A percentile compares a stretch with the other conserved stretches of the same genome.
Conservation (phyloP, 129 eudicot species). For the Helichrysum umbraculigerum region DNA sequence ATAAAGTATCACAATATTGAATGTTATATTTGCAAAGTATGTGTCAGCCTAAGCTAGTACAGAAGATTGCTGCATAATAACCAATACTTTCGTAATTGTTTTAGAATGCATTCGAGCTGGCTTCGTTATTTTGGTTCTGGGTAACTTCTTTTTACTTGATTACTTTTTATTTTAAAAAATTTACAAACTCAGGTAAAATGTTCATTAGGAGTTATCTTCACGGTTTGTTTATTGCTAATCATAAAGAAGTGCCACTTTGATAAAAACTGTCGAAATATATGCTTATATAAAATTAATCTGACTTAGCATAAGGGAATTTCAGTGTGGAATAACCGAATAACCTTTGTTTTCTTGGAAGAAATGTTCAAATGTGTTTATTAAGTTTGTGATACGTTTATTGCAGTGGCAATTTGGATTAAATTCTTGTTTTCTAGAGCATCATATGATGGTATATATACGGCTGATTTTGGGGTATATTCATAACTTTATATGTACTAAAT, state of each 20-base stretch:
- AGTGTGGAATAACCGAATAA: background rate
- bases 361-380: background rate
- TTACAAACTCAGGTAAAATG: background rate
- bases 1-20: background rate
- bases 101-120: slow-evolving; percentile 89
- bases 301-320: background rate
- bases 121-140: slow-evolving; percentile 91
- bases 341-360: background rate
- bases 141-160: slow-evolving; percentile 38
- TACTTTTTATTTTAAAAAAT: background rate
- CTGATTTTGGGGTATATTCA: slow-evolving; percentile 54
- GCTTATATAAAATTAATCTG: background rate
- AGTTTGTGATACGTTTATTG: slow-evolving; percentile 15
- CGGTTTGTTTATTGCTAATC: background rate
- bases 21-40: background rate
- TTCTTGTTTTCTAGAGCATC: slow-evolving; percentile 73
- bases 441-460: slow-evolving; percentile 58
- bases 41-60: background rate
- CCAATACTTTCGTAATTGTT: slow-evolving; percentile 7
- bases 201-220: background rate
- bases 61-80: background rate
- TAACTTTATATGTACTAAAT: background rate
- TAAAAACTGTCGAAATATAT: background rate
- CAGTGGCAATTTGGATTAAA: slow-evolving; percentile 89
- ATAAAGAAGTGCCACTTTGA: background rate